These are phyloP conservation scores for Rehmannia glutinosa DNA, from an alignment of 257 asterid species.

Conservation along the genomic window DNA sequence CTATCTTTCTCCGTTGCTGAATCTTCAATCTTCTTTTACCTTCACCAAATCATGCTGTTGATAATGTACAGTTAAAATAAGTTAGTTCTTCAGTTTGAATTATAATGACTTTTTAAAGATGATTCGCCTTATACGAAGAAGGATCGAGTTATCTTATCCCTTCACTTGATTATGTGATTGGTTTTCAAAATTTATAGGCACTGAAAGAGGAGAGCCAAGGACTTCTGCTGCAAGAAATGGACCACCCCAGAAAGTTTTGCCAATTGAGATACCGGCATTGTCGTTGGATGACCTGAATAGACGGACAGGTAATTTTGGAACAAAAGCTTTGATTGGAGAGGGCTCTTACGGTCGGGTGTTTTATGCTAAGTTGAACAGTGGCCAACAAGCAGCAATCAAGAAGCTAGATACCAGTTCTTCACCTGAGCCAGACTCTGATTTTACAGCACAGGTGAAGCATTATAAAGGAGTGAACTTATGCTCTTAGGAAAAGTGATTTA, in stretches of 20 bases:
- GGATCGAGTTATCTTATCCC: too few relatives aligned
- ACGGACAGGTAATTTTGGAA: constrained; percentile 59
- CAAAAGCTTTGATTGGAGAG: constrained; percentile 68
- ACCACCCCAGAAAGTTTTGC: constrained; percentile 70
- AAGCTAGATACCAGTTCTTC: constrained; percentile 70
- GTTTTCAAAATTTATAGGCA: constrained; percentile 25
- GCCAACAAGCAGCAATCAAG: constrained; percentile 64
- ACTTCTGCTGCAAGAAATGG: constrained; percentile 62
- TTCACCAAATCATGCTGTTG: too few relatives aligned
- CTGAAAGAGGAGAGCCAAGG: constrained; percentile 83
- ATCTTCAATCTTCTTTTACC: too few relatives aligned
- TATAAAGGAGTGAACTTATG: background rate
- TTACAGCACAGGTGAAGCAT: constrained; percentile 60
- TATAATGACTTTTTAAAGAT: too few relatives aligned
- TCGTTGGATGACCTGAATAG: constrained; percentile 57
- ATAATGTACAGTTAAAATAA: too few relatives aligned
- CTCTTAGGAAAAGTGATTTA: background rate
- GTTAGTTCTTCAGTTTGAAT: too few relatives aligned
- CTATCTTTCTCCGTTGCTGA: too few relatives aligned
- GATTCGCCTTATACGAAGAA: too few relatives aligned
- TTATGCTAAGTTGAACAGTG: constrained; percentile 45
- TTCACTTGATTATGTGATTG: background rate
- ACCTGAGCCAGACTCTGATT: constrained; percentile 77
- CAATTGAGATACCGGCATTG: constrained; percentile 77
- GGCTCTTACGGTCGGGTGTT: constrained; percentile 84